phyloP scores from a whole-genome alignment of 2,329 filamentous ascomycete species.

The Ophiostoma australiae region DNA sequence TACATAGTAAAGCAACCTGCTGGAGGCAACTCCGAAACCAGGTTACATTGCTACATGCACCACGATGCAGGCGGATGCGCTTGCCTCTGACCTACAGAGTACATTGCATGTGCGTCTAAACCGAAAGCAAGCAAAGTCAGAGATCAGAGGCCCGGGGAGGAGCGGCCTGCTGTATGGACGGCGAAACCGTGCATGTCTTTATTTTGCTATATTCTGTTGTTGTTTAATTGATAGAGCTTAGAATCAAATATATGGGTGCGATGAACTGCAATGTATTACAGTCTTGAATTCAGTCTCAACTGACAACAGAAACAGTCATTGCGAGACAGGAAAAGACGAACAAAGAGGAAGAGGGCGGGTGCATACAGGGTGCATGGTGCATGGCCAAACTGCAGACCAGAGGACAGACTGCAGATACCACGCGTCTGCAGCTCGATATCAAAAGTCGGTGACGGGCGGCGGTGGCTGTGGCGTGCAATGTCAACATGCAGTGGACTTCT shows the following conservation, averaged over 20 bases:
- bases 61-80: not conserved
- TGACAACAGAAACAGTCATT: not conserved
- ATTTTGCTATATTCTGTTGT: too few species aligned
- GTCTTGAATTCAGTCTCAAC: too few species aligned
- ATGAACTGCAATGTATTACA: not conserved
- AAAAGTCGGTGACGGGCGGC: constrained; percentile 12
- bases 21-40: not conserved
- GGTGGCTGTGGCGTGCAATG: constrained; percentile 4
- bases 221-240: not conserved
- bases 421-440: constrained; percentile 7
- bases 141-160: too few species aligned
- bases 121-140: not conserved
- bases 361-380: not conserved
- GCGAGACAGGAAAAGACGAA: not conserved
- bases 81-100: not conserved
- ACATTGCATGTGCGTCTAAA: not conserved
- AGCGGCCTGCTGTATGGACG: too few species aligned
- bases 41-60: not conserved
- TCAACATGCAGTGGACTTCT: constrained; percentile 9
- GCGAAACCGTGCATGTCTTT: not conserved
- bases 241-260: not conserved
- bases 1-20: not conserved
- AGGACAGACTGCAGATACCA: not conserved
- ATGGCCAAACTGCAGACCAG: not conserved
- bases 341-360: not conserved